Percentiles rank a stretch among this genome's conserved stretches.
Conservation (phyloP, 352 stramenopile genomes). For the Phytophthora macrochlamydospora region DNA sequence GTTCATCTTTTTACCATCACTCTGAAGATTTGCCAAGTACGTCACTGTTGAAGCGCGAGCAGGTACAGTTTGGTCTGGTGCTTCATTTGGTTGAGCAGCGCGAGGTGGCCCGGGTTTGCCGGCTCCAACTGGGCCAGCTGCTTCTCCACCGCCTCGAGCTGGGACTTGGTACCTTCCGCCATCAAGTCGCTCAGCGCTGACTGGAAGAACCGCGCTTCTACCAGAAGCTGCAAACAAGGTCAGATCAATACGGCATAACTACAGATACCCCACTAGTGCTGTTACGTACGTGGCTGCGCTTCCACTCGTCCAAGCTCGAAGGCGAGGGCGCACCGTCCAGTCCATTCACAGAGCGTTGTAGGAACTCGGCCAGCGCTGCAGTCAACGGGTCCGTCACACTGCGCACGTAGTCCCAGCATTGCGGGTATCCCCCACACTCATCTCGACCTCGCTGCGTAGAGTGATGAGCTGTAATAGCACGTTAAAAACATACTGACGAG, state of each 20-base stretch:
- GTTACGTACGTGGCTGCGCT: constrained; percentile 62
- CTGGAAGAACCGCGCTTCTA: constrained; percentile 79
- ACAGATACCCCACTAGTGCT: neutral
- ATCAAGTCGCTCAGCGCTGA: constrained; percentile 62
- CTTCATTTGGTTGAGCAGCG: constrained; percentile 77
- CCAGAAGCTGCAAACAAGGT: constrained; percentile 48
- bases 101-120: constrained; percentile 39
- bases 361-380: constrained; percentile 46
- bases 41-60: constrained; percentile 53
- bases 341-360: constrained; percentile 36
- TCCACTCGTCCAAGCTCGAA: constrained; percentile 47
- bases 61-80: constrained; percentile 84
- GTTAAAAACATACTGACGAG: constrained; percentile 82
- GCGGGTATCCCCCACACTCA: constrained; percentile 57
- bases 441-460: constrained; percentile 73
- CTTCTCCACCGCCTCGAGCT: constrained; percentile 58
- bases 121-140: constrained; percentile 48
- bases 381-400: constrained; percentile 63
- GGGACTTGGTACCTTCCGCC: constrained; percentile 53
- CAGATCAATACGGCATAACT: neutral
- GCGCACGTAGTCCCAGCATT: constrained; percentile 62
- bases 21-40: neutral
- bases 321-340: constrained; percentile 22
- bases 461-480: constrained; percentile 80
- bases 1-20: neutral